Conservation (phyloP, 2,329 filamentous ascomycete genomes). For the Aulographum hederae region DNA sequence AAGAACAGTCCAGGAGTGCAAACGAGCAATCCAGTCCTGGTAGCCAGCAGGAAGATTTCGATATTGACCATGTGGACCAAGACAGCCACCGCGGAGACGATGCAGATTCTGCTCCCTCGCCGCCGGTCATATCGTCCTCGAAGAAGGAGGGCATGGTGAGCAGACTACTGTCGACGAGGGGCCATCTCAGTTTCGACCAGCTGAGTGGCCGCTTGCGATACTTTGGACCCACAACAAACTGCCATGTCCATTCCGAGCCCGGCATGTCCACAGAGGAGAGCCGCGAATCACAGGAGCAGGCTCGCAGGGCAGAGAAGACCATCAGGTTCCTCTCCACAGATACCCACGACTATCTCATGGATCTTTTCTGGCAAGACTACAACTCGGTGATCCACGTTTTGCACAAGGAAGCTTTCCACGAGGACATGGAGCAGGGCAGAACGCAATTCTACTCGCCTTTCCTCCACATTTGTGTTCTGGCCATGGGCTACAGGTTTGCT, state of each 20-base stretch:
- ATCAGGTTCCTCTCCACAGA: slow-evolving; percentile 26
- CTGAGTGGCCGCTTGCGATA: slow-evolving; percentile 31
- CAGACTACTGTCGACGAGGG: slow-evolving; percentile 29
- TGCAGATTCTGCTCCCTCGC: slow-evolving; percentile 12
- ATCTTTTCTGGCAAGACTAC: slow-evolving; percentile 33
- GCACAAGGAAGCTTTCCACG: slow-evolving; percentile 30
- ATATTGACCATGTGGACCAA: slow-evolving; percentile 10
- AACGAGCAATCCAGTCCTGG: slow-evolving; percentile 13
- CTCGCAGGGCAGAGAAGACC: slow-evolving; percentile 27
- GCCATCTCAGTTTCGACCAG: slow-evolving; percentile 33
- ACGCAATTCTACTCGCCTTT: slow-evolving; percentile 34
- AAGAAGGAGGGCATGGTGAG: slow-evolving; percentile 31
- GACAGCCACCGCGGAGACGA: slow-evolving; percentile 12
- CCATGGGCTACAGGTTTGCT: slow-evolving; percentile 33
- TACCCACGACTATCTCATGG: slow-evolving; percentile 34
- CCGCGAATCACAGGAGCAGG: slow-evolving; percentile 26
- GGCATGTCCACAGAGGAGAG: slow-evolving; percentile 17
- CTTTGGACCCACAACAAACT: slow-evolving; percentile 35
- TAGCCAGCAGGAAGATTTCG: slow-evolving; percentile 14
- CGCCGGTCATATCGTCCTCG: slow-evolving; percentile 15
- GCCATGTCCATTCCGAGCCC: slow-evolving; percentile 29
- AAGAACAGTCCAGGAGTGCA: background rate
- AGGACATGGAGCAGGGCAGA: slow-evolving; percentile 25
- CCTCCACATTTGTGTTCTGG: slow-evolving; percentile 32
- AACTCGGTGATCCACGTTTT: slow-evolving; percentile 31